Percentiles rank a stretch among this genome's conserved stretches.
Evolutionary conservation across 2,329 filamentous ascomycete genomes (phyloP).

Genomic region (Herpotrichia juniperi): DNA sequence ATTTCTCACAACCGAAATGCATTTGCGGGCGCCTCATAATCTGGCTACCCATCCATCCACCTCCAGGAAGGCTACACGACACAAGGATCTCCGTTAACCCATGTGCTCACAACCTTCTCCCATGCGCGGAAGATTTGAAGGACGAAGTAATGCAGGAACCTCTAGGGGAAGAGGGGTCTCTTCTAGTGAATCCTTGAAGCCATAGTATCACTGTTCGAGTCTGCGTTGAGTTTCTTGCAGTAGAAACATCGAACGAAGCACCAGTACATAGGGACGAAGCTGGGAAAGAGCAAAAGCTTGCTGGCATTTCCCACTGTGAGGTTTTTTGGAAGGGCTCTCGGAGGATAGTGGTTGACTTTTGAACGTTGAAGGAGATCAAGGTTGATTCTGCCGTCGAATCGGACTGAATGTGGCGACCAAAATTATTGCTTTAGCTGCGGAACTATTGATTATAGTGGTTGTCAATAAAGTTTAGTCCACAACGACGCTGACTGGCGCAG

Average conservation of each 20-base stretch:
- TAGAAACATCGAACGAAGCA: constrained; percentile 19
- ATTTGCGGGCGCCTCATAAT: constrained; percentile 19
- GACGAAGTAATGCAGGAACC: constrained; percentile 14
- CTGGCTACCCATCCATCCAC: constrained; percentile 17
- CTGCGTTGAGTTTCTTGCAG: constrained; percentile 18
- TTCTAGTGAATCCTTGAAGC: constrained; percentile 19
- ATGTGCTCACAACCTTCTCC: constrained; percentile 6
- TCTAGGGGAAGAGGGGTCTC: constrained; percentile 21
- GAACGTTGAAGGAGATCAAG: too few species aligned
- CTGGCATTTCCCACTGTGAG: constrained; percentile 11
- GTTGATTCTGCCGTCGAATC: too few species aligned
- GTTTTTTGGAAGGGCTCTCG: constrained; percentile 6
- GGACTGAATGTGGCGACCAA: too few species aligned
- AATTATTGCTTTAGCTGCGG: background rate
- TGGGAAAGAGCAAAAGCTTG: constrained; percentile 10
- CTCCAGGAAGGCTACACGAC: constrained; percentile 12
- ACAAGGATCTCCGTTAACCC: constrained; percentile 16
- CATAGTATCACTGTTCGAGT: constrained; percentile 11
- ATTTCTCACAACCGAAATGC: background rate
- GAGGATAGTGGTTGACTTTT: background rate
- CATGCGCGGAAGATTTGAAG: constrained; percentile 13
- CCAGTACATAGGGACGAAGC: constrained; percentile 13
- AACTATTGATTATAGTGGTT: background rate
- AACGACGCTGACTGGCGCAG: background rate
- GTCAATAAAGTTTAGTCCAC: background rate